A percentile compares a stretch with the other conserved stretches of the same genome.
These are phyloP conservation scores for Parastagonospora nodorum DNA, from an alignment of 2,329 filamentous ascomycete genomes.

Conservation along the genomic window DNA sequence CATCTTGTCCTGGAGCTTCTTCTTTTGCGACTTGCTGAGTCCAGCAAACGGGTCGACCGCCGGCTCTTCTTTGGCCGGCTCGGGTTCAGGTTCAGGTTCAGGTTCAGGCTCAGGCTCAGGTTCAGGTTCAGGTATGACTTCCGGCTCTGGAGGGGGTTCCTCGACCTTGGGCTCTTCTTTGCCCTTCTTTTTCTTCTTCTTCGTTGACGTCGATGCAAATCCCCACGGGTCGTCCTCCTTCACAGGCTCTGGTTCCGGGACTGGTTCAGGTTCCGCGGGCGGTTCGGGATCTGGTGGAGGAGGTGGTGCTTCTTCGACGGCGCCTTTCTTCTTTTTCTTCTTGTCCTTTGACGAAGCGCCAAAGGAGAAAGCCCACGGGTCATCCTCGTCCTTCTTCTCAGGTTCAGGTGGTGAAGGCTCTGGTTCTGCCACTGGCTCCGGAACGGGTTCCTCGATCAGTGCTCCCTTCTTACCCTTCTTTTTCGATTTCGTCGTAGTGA, in stretches of 20 bases:
- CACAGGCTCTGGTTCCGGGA: slow-evolving; percentile 35
- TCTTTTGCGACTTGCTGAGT: slow-evolving; percentile 36
- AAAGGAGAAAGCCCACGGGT: slow-evolving; percentile 33
- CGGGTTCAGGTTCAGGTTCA: slow-evolving; percentile 33
- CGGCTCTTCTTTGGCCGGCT: slow-evolving; percentile 49
- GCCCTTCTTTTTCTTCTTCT: slow-evolving; percentile 42
- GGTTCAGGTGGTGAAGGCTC: slow-evolving; percentile 22
- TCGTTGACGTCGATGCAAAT: slow-evolving; percentile 23
- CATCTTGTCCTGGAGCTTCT: slow-evolving; percentile 45
- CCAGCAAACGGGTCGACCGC: slow-evolving; percentile 38
- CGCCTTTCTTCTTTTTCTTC: slow-evolving; percentile 44
- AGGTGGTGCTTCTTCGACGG: slow-evolving; percentile 16
- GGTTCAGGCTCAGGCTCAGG: slow-evolving; percentile 35
- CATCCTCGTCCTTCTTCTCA: slow-evolving; percentile 34
- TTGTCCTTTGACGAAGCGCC: slow-evolving; percentile 36
- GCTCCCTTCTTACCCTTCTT: slow-evolving; percentile 45
- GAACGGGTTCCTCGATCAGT: slow-evolving; percentile 36
- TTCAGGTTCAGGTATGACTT: slow-evolving; percentile 31
- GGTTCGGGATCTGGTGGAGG: slow-evolving; percentile 36
- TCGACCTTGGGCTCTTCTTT: slow-evolving; percentile 22
- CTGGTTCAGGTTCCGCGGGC: slow-evolving; percentile 30
- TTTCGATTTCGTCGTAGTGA: slow-evolving; percentile 50
- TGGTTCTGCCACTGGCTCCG: slow-evolving; percentile 24
- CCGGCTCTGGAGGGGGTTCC: slow-evolving; percentile 40
- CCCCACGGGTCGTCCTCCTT: slow-evolving; percentile 40